These are phyloP conservation scores for Heterotrichella gracilis DNA, from an alignment of 352 stramenopile genomes.

Conservation along the genomic window DNA sequence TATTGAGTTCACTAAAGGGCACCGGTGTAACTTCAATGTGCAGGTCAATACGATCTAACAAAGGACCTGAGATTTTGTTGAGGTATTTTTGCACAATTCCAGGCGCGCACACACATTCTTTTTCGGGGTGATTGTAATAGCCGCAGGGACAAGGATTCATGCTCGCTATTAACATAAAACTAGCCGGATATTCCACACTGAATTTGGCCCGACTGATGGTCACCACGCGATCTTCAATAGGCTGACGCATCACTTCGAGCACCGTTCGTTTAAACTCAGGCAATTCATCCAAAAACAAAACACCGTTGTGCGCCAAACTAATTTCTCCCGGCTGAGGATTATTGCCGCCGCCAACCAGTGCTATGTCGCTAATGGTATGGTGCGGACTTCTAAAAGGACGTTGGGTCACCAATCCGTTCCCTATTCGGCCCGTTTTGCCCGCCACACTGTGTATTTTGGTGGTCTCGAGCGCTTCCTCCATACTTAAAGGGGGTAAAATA, in stretches of 20 bases:
- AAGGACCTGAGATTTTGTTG: background rate
- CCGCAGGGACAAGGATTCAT: slow-evolving; percentile 7
- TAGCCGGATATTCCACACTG: background rate
- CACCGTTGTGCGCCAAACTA: background rate
- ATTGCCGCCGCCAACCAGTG: background rate
- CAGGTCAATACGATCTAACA: background rate
- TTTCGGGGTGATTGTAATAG: background rate
- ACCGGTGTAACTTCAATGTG: background rate
- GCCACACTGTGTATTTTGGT: background rate
- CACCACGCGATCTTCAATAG: background rate
- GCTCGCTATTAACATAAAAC: background rate
- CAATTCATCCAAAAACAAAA: slow-evolving; percentile 1
- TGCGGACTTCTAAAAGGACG: background rate
- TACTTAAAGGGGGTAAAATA: background rate
- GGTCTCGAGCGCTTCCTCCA: background rate
- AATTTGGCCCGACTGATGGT: background rate
- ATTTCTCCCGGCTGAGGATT: background rate
- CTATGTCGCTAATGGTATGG: background rate
- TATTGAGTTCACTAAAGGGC: background rate
- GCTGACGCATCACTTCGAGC: background rate
- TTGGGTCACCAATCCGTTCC: background rate
- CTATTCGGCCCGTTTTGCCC: background rate
- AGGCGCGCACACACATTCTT: background rate
- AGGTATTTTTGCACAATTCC: background rate
- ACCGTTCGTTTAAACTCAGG: background rate